Evolutionary conservation across 2,329 filamentous ascomycete genomes (phyloP), one percentile per base, ranked within the genome.

Genomic region (Exophiala alcalophila): DNA sequence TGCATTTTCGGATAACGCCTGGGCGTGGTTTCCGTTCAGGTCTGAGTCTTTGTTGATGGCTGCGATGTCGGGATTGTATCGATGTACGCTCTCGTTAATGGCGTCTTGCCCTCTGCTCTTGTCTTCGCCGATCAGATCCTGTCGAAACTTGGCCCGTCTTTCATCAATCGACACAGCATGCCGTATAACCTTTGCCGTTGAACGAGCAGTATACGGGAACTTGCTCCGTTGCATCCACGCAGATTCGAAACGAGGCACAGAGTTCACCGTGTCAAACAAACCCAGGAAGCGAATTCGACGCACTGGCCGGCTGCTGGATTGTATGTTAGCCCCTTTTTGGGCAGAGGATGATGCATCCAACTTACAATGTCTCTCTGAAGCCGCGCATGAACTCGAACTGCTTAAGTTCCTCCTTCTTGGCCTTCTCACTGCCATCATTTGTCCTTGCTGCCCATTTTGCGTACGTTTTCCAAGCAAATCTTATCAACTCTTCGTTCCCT

Each of bases 401-500:
- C 47, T 79, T 71, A n/a, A 70, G 69, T 52, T 77, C 74, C 50
- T 80, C 66, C 50, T 65, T 57, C 19, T 63, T 61, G 1, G 64
- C 67, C 14, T 67, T 65, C 0, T 65, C 65, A 19, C 67, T 72
- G 31, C 45, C 50, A 19, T 57, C 54, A 16, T 45, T 44, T 24
- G 12, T 54, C 18, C 49, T 50, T 10, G 50, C 74, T 57, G 86
- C 81, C 82, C 83, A 88, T 59, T 82, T 79, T 5, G 81, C 76
- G 57, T 88, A 89, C 0, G 83, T 82, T 60, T 85, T 89, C 86
- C 86, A 92, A 0, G 85, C 86, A 60, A 94, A 94, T 3, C 76
- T 73, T 37, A 87, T 80, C 80, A 92, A 83, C 54, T 92, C 87
- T 58, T 94, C 85, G 55, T 94, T 94, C 8, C 87, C 86, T 37